phyloP scores from a whole-genome alignment of 768 basidiomycete species.

The Kondoa subrosea region DNA sequence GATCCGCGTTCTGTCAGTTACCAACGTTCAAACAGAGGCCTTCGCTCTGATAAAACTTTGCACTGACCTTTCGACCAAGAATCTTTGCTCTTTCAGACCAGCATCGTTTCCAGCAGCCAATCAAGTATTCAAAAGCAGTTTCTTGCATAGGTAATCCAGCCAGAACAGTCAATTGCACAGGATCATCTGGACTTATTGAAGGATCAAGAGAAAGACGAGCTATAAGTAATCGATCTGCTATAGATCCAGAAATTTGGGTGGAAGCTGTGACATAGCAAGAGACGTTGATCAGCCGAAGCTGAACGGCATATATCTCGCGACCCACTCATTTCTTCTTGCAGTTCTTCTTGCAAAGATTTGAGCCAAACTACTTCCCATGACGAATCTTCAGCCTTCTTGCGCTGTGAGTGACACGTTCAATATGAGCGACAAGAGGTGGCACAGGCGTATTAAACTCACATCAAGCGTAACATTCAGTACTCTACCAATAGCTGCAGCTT shows the following conservation, averaged over 20 bases:
- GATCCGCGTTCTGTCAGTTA: conserved; percentile 10
- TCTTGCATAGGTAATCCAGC: conserved; percentile 60
- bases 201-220: conserved; percentile 67
- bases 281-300: conserved; percentile 3
- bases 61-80: conserved; percentile 3
- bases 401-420: conserved; percentile 34
- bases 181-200: conserved; percentile 41
- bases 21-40: neutral
- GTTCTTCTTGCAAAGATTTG: conserved; percentile 53
- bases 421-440: conserved; percentile 10
- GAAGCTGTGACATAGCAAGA: conserved; percentile 5
- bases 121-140: conserved; percentile 74
- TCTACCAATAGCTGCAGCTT: conserved; percentile 48
- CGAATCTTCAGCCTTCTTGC: conserved; percentile 43
- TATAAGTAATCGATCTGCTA: conserved; percentile 64
- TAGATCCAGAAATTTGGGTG: conserved; percentile 40
- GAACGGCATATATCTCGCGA: neutral
- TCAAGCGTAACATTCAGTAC: conserved; percentile 65
- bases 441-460: conserved; percentile 35
- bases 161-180: conserved; percentile 32
- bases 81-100: neutral
- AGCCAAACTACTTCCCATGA: conserved; percentile 66
- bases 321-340: conserved; percentile 41
- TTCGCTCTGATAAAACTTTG: neutral
- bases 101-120: conserved; percentile 71